A percentile compares a stretch with the other conserved stretches of the same genome.
Evolutionary conservation across 257 asterid species (phyloP).

Genomic region (Scutellaria minor): DNA sequence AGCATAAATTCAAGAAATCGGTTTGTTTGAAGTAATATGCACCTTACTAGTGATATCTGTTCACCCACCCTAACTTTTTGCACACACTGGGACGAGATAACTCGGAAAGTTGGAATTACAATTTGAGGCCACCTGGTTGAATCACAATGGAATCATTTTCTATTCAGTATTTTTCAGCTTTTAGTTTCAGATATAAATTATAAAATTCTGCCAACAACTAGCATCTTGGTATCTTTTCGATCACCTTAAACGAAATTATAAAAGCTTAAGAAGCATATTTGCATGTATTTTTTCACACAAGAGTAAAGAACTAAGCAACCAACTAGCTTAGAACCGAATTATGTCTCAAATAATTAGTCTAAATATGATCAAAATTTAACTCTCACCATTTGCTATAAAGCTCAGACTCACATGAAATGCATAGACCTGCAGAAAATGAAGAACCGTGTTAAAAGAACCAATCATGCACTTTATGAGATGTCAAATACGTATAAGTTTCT

Average conservation of each 20-base stretch:
- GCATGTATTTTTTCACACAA: too few relatives aligned
- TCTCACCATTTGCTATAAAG: slow-evolving; percentile 77
- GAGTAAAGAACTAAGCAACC: background rate
- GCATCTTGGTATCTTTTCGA: too few relatives aligned
- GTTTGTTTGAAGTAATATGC: slow-evolving; percentile 29
- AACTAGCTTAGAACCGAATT: background rate
- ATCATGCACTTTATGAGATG: background rate
- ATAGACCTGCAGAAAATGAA: slow-evolving; percentile 59
- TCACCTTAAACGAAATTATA: too few relatives aligned
- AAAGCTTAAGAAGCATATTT: too few relatives aligned
- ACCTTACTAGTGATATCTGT: slow-evolving; percentile 89
- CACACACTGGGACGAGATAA: slow-evolving; percentile 58
- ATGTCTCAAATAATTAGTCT: too few relatives aligned
- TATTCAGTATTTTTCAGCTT: background rate
- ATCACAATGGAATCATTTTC: background rate
- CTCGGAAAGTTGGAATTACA: slow-evolving; percentile 68
- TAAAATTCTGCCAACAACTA: too few relatives aligned
- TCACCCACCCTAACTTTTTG: slow-evolving; percentile 71
- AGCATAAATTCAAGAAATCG: slow-evolving; percentile 24
- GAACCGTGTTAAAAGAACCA: slow-evolving; percentile 5
- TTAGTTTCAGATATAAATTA: background rate
- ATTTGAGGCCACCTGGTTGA: slow-evolving; percentile 91
- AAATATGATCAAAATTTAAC: background rate
- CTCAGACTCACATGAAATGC: slow-evolving; percentile 77
- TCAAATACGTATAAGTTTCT: slow-evolving; percentile 23